These are phyloP conservation scores for Fusarium musae DNA, from an alignment of 2,329 filamentous ascomycete genomes.

Conservation along the genomic window DNA sequence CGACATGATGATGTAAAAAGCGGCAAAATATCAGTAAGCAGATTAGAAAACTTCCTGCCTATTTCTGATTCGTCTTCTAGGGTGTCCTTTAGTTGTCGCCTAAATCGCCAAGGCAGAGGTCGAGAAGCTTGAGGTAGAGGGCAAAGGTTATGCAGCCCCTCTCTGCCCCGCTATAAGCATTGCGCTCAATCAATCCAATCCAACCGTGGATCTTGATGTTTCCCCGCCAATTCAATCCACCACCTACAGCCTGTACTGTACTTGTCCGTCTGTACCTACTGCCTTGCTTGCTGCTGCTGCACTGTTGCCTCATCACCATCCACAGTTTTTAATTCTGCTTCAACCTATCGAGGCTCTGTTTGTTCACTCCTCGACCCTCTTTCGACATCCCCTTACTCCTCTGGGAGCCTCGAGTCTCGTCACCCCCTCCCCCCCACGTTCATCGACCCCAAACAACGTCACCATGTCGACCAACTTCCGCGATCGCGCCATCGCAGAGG, in stretches of 20 bases:
- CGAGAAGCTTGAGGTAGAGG: slow-evolving; percentile 13
- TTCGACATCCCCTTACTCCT: background rate
- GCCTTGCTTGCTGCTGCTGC: background rate
- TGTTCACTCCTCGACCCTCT: background rate
- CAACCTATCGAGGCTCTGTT: slow-evolving; percentile 1
- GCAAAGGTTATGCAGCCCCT: slow-evolving; percentile 43
- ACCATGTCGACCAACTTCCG: slow-evolving; percentile 97
- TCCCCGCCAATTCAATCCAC: slow-evolving; percentile 51
- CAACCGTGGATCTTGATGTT: slow-evolving; percentile 44
- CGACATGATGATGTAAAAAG: slow-evolving; percentile 62
- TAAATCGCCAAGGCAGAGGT: slow-evolving; percentile 16
- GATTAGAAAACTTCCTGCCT: background rate
- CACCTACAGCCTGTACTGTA: slow-evolving; percentile 26
- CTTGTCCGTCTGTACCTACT: background rate
- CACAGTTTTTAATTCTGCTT: slow-evolving; percentile 10
- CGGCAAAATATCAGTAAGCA: slow-evolving; percentile 12
- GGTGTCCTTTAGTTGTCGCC: slow-evolving; percentile 15
- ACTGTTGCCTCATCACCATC: slow-evolving; percentile 39
- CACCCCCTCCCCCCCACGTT: slow-evolving; percentile 14
- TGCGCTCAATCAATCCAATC: slow-evolving; percentile 36
- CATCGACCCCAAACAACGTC: slow-evolving; percentile 38
- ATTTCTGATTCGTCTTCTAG: slow-evolving; percentile 8
- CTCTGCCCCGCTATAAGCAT: slow-evolving; percentile 50
- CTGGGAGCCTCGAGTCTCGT: background rate
- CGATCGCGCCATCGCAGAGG: slow-evolving; percentile 93